Percentiles rank a stretch among this genome's conserved stretches.
Conservation (phyloP, 2,329 filamentous ascomycete species). For the Aspergillus tanneri region DNA sequence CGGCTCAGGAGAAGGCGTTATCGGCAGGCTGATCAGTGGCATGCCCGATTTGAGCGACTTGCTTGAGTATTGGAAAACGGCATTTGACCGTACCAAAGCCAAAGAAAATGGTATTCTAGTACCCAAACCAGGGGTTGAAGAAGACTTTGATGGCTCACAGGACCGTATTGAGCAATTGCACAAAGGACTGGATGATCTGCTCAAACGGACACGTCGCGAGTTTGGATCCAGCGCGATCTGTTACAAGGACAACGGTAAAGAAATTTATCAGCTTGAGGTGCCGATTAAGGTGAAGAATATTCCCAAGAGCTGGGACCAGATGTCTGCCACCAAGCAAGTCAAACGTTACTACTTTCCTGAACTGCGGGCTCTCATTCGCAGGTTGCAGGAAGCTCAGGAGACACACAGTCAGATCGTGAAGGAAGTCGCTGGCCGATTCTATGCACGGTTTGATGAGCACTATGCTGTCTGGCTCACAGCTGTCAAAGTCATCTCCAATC, state of each 20-base stretch:
- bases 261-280: conserved; percentile 93
- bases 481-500: conserved; percentile 84
- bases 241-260: conserved; percentile 87
- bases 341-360: conserved; percentile 94
- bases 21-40: conserved; percentile 75
- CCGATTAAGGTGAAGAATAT: conserved; percentile 79
- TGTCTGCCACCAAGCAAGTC: conserved; percentile 87
- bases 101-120: conserved; percentile 78
- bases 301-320: conserved; percentile 87
- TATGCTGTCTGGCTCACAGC: conserved; percentile 83
- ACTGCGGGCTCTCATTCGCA: conserved; percentile 75
- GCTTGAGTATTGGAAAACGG: conserved; percentile 82
- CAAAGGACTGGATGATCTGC: conserved; percentile 65
- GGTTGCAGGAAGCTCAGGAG: conserved; percentile 91
- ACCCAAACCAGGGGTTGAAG: conserved; percentile 81
- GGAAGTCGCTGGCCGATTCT: conserved; percentile 80
- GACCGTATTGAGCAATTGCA: conserved; percentile 74
- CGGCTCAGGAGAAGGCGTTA: conserved; percentile 74
- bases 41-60: conserved; percentile 82
- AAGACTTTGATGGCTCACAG: conserved; percentile 85
- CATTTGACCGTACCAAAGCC: conserved; percentile 81
- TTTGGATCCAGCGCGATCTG: conserved; percentile 72
- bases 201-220: conserved; percentile 69
- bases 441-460: conserved; percentile 80
- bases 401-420: conserved; percentile 88